Evolutionary conservation across 192 early-diverging fungal species (phyloP).

Genomic region (Jimgerdemannia flammicorona): DNA sequence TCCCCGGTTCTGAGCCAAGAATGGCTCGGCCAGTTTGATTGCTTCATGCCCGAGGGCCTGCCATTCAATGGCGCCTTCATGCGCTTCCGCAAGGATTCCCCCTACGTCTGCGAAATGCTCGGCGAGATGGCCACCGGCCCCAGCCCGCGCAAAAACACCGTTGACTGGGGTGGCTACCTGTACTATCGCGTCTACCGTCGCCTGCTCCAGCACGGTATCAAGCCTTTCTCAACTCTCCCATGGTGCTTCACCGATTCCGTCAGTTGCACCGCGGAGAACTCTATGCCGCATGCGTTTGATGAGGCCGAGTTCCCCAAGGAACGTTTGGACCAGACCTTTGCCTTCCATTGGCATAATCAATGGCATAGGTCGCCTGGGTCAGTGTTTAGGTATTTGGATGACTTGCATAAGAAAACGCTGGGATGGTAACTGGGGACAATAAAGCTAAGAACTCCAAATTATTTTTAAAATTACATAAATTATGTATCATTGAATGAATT

Average conservation of each 20-base stretch:
- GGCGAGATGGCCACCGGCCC: conserved; percentile 33
- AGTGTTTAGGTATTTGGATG: conserved; percentile 33
- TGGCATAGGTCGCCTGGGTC: conserved; percentile 36
- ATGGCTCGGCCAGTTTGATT: conserved; percentile 44
- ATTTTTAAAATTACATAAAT: no score
- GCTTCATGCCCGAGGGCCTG: conserved; percentile 34
- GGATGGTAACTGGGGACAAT: no score
- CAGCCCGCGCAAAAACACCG: conserved; percentile 24
- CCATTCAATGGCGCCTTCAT: conserved; percentile 44
- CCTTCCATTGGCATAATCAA: conserved; percentile 46
- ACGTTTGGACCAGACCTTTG: conserved; percentile 30
- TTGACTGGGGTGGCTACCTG: conserved; percentile 37
- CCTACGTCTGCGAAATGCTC: conserved; percentile 42
- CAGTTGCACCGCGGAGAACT: conserved; percentile 30
- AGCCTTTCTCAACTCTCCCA: conserved; percentile 35
- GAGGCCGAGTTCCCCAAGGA: conserved; percentile 31
- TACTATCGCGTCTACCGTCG: conserved; percentile 35
- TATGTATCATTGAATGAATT: no score
- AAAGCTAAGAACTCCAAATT: no score
- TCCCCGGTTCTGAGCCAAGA: conserved; percentile 33
- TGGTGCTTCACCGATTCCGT: conserved; percentile 43
- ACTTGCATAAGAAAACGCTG: no score
- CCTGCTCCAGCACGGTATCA: conserved; percentile 28
- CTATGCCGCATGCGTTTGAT: conserved; percentile 26
- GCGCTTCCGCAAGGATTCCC: conserved; percentile 36